Evolutionary conservation across 352 stramenopile genomes (phyloP), one percentile per base, ranked within the genome.

Genomic region (Globisporangium radiosum): DNA sequence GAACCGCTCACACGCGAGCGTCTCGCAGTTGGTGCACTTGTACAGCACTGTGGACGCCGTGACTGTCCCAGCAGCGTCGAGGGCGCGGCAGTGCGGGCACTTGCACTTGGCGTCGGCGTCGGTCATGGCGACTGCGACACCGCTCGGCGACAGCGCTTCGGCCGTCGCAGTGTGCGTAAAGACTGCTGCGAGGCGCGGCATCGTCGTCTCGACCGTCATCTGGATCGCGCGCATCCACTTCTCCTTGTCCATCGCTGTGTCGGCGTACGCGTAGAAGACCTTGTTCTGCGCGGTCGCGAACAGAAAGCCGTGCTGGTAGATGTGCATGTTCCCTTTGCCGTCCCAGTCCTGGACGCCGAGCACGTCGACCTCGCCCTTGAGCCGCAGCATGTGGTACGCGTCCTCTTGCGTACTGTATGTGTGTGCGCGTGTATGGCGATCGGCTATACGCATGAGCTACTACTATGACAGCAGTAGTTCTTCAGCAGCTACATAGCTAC

Each of bases 291-390:
- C 77, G 52, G 85, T 95, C 13, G 83, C 85, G 60, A 95, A 95
- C 7, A 97, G 63, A 58, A 97, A 94, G 4, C 88, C 88, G 63
- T 92, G 74, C 59, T 88, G 72, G 64, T 97, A 97, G 57, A 93
- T 95, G 76, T 95, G 85, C 80, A 94, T 94, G 66, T 94, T 94
- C 60, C 85, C 88, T 66, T 95, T 94, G 59, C 88, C 88, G 59
- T 97, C 88, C 88, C 88, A 97, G 57, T 96, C 85, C 65, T 95
- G 87, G 15, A 94, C 88, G 15, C 87, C 88, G 17, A 97, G 64
- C 38, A 96, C 85, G 63, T 96, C 85, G 25, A 94, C 87, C 55
- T 94, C 81, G 53, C 84, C 81, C 62, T 94, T 93, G 47, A 94
- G 70, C 7, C 81, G 80, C 59, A 95, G 75, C 80, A 94, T 91